Evolutionary conservation across 257 asterid species (phyloP).

Genomic region (Euphrasia confusa): DNA sequence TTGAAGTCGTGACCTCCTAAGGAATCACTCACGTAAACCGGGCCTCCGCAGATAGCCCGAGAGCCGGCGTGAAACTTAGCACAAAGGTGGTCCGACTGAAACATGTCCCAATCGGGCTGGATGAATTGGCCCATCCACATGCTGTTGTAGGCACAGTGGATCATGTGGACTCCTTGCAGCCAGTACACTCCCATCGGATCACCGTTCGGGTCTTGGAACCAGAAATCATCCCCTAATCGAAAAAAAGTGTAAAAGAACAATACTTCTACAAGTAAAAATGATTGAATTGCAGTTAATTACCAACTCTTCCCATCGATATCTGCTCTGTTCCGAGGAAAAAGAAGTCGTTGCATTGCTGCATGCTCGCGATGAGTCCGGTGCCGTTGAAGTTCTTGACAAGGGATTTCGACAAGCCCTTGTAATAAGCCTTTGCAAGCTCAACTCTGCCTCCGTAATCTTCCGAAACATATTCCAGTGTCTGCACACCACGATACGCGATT

Average conservation of each 20-base stretch:
- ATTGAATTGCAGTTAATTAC: too few species aligned
- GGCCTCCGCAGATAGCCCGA: constrained; percentile 77
- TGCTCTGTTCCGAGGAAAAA: constrained; percentile 65
- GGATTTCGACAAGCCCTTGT: constrained; percentile 58
- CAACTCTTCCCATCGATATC: constrained; percentile 77
- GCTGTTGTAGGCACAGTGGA: constrained; percentile 81
- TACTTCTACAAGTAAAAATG: too few species aligned
- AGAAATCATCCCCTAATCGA: constrained; percentile 61
- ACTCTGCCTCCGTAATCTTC: constrained; percentile 69
- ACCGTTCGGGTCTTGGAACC: constrained; percentile 84
- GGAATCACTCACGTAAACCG: constrained; percentile 73
- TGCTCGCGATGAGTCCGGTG: constrained; percentile 60
- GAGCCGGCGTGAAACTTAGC: constrained; percentile 80
- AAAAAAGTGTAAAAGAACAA: too few species aligned
- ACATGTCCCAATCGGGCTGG: constrained; percentile 90
- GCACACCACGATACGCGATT: too few species aligned
- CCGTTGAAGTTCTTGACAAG: constrained; percentile 64
- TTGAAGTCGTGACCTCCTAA: constrained; percentile 64
- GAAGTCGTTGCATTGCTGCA: constrained; percentile 83
- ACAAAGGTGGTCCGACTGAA: constrained; percentile 62
- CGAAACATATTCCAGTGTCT: constrained; percentile 54
- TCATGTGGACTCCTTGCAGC: constrained; percentile 88
- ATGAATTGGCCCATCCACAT: constrained; percentile 84
- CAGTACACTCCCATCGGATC: constrained; percentile 79
- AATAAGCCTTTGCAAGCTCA: constrained; percentile 67